Evolutionary conservation across 108 stramenopile genomes (phyloP).

Genomic region (Cyclostephanos tholiformis): DNA sequence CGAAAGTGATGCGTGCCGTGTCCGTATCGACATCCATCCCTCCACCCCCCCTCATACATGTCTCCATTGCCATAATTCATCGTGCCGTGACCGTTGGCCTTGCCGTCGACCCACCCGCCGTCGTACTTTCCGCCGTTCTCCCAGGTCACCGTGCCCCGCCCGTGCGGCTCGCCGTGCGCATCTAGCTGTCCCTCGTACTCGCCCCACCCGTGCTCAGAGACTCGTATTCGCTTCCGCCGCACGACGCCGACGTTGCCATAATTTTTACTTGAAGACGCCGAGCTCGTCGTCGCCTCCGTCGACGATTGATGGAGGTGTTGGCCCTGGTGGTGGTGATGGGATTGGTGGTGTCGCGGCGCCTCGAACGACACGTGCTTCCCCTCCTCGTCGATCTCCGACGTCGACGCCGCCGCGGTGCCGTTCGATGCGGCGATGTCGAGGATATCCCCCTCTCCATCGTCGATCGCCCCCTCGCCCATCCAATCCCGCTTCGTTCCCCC

Average conservation of each 20-base stretch:
- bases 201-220: slow-evolving; percentile 47
- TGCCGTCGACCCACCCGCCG: slow-evolving; percentile 62
- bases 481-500: background rate
- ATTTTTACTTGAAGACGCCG: background rate
- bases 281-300: slow-evolving; percentile 12
- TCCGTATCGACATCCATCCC: slow-evolving; percentile 46
- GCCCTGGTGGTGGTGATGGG: background rate
- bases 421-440: too few species aligned
- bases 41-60: slow-evolving; percentile 54
- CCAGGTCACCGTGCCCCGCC: slow-evolving; percentile 49
- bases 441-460: too few species aligned
- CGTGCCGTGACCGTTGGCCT: slow-evolving; percentile 52
- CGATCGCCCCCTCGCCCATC: background rate
- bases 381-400: slow-evolving; percentile 25
- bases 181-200: slow-evolving; percentile 43
- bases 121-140: slow-evolving; percentile 58
- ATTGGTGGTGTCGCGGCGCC: slow-evolving; percentile 1
- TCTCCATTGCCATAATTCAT: slow-evolving; percentile 59
- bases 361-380: slow-evolving; percentile 45
- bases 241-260: slow-evolving; percentile 22
- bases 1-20: slow-evolving; percentile 53
- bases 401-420: background rate
- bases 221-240: slow-evolving; percentile 42
- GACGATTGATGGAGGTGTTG: slow-evolving; percentile 4
- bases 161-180: slow-evolving; percentile 41